Evolutionary conservation across 2,329 filamentous ascomycete genomes (phyloP), one percentile per base, ranked within the genome.

Genomic region (Ambrosiella xylebori): DNA sequence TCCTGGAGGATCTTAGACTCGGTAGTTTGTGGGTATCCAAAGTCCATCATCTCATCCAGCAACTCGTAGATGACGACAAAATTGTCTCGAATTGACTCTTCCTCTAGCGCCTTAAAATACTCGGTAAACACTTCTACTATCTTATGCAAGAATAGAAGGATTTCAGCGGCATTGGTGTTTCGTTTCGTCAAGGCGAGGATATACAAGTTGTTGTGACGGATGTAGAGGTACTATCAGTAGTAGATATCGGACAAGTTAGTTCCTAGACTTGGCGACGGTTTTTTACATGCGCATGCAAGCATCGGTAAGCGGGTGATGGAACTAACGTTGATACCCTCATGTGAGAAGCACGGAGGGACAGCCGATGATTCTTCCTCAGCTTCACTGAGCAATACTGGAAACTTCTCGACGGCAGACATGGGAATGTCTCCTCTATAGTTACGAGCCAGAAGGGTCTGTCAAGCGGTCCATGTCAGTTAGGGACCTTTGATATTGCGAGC

Each of bases 41-140:
- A 98, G 73, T 98, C 93, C 93, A 98, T 98, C 93, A 98, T 98
- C 76, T 98, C 93, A 68, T 98, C 93, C 62, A 98, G 80, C 61
- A 98, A 74, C 73, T 98, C 93, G 76, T 98, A 98, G 68, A 98
- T 98, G 68, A 98, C 84, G 70, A 98, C 93, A 69, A 98, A 98
- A 75, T 98, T 98, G 76, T 98, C 93, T 65, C 93, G 83, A 70
- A 98, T 98, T 65, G 88, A 95, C 73, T 98, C 93, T 71, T 98
- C 93, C 71, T 98, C 93, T 61, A 98, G 79, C 63, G 94, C 91
- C 71, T 98, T 98, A 79, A 98, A 98, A 76, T 98, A 98, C 73
- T 98, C 93, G 61, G 93, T 98, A 69, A 98, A 98, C 63, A 98
- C 93, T 71, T 97, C 93, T 67, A 98, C 93, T 58, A 98, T 81